A percentile compares a stretch with the other conserved stretches of the same genome.
Evolutionary conservation across 1,139 yeast genomes (phyloP).

Genomic region (Pichia sp.): DNA sequence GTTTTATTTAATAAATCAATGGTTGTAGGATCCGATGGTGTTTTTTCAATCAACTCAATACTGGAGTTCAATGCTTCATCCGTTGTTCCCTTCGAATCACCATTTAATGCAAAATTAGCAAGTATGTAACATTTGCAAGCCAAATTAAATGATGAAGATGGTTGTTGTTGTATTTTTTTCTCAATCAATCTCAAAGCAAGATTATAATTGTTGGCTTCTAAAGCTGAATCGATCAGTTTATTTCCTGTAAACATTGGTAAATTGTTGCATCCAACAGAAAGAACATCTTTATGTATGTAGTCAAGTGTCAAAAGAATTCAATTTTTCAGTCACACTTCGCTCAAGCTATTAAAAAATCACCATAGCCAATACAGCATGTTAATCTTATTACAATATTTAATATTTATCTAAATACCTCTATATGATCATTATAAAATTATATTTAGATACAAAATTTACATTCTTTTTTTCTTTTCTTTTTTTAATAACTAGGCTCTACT

Average conservation of each 20-base stretch:
- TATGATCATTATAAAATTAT: background rate
- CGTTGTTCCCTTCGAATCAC: slow-evolving; percentile 1
- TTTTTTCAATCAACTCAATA: slow-evolving; percentile 38
- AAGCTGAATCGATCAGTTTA: slow-evolving; percentile 30
- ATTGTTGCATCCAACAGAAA: too few relatives aligned
- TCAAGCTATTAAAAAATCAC: background rate
- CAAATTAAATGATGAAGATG: slow-evolving; percentile 37
- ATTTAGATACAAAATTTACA: background rate
- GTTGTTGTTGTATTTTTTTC: slow-evolving; percentile 47
- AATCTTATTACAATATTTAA: too few relatives aligned
- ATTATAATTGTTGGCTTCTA: slow-evolving; percentile 48
- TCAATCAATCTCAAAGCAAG: slow-evolving; percentile 47
- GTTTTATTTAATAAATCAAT: slow-evolving; percentile 41
- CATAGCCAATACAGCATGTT: too few relatives aligned
- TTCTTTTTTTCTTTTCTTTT: background rate
- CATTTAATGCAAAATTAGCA: slow-evolving; percentile 4
- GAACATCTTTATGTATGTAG: too few relatives aligned
- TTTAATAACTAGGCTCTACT: background rate
- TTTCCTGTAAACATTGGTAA: slow-evolving; percentile 9
- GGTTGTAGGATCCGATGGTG: slow-evolving; percentile 52
- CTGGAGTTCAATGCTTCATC: slow-evolving; percentile 7
- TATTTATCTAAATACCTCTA: too few relatives aligned
- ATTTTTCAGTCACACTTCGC: background rate
- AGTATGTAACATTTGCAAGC: slow-evolving; percentile 32
- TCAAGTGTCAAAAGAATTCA: background rate